phyloP scores from a whole-genome alignment of 225 moss, liverwort and hornwort genomes.

The Sphagnum tenellum region DNA sequence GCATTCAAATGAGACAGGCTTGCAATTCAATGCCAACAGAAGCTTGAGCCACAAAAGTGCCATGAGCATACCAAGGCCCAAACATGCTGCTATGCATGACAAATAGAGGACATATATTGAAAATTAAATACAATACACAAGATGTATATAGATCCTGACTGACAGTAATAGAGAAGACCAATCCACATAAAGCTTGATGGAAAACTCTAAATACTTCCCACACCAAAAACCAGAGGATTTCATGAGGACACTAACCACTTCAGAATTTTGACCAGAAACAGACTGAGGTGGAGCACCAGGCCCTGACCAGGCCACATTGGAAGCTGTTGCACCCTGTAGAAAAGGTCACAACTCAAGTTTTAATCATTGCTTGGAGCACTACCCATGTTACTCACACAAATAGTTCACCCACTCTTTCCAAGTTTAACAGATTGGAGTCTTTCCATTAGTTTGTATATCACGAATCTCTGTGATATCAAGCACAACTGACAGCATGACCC shows the following conservation, averaged over 20 bases:
- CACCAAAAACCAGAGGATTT: no score
- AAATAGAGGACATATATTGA: neutral
- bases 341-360: neutral
- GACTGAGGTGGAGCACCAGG: constrained; percentile 86
- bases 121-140: no score
- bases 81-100: neutral
- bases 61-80: neutral
- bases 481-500: no score
- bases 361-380: no score
- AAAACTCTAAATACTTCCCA: no score
- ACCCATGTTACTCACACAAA: no score
- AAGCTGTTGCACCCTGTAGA: constrained; percentile 79
- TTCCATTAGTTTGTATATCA: neutral
- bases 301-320: constrained; percentile 99
- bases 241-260: constrained; percentile 56
- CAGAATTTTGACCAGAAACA: constrained; percentile 87
- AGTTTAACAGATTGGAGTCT: neutral
- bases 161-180: no score
- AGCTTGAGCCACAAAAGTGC: neutral
- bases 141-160: no score
- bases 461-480: no score
- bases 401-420: no score
- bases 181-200: no score
- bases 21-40: neutral
- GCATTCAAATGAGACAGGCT: neutral